These are phyloP conservation scores for Plasmodium gallinaceum DNA, from an alignment of 169 alveolate genomes.

Conservation along the genomic window DNA sequence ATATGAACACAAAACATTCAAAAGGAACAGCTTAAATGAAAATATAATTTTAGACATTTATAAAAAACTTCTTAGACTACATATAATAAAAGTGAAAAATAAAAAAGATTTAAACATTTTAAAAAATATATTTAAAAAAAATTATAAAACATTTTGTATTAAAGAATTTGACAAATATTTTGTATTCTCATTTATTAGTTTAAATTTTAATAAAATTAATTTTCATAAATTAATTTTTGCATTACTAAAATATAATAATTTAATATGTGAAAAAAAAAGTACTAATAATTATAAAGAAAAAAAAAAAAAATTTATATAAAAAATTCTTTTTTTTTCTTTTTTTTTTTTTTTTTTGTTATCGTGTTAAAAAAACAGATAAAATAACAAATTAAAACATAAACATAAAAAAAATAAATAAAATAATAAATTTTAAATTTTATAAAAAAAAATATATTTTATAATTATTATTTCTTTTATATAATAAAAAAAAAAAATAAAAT, in stretches of 20 bases:
- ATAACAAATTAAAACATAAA: slow-evolving; percentile 11
- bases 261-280: slow-evolving; percentile 13
- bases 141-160: slow-evolving; percentile 17
- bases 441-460: background rate
- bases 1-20: slow-evolving; percentile 62
- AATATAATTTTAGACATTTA: slow-evolving; percentile 36
- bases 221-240: slow-evolving; percentile 71
- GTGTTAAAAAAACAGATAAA: background rate
- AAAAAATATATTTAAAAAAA: slow-evolving; percentile 46
- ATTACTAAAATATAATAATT: slow-evolving; percentile 39
- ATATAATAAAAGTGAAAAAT: slow-evolving; percentile 32
- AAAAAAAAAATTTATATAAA: slow-evolving; percentile 71
- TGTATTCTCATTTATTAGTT: slow-evolving; percentile 70
- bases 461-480: background rate
- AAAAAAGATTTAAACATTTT: slow-evolving; percentile 27
- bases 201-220: slow-evolving; percentile 62
- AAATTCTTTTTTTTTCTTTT: background rate
- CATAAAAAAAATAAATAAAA: slow-evolving; percentile 13
- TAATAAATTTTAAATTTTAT: slow-evolving; percentile 4
- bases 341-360: background rate
- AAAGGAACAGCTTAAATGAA: slow-evolving; percentile 8
- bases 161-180: slow-evolving; percentile 36
- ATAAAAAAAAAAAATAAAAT: background rate
- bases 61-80: slow-evolving; percentile 57
- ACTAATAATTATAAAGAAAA: slow-evolving; percentile 23